Base-by-base conservation (phyloP, 106 monocot species). In the Dendrobium chrysotoxum region DNA sequence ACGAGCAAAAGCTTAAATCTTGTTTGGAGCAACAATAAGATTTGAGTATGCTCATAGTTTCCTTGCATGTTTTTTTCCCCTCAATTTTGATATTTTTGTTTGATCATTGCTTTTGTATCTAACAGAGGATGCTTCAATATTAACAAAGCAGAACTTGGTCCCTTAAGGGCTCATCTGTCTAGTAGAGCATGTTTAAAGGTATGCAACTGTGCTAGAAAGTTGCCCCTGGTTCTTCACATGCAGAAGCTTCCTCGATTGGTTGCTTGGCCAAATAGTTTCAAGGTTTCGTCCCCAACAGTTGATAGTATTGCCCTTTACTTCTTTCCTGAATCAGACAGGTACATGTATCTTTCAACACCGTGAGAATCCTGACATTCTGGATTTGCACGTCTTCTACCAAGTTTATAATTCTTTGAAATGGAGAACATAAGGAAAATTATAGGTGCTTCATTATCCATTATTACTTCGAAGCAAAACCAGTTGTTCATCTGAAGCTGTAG, bases 191-290 rank as follows among this genome's bases (percentile, higher is more conserved):
- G 84, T 35, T n/a, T 17, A 12, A 84, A 75, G 73, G 84, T 76
- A 5, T 15, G 58, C 13, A 42, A 80, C 30, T 30, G 57, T 18
- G 28, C 71, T 26, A 75, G 45, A 35, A n/a, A 65, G 61, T 50
- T 84, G 18, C 79, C 84, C 23, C 57, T 31, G n/a, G 40, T 83
- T 39, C 83, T 83, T 70, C 25, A 73, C 16, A 54, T 79, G 68
- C 78, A 83, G 67, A 83, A 75, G 54, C 73, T 79, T 68, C 53
- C 83, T 10, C 64, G 79, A n/a, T 79, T 83, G 78, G 78, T 21
- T 41, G 55, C 73, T 13, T 83, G 83, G 83, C 83, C 83, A 41
- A 83, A 83, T 26, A 83, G 83, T 83, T 83, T 83, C 55, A 79
- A 28, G 54, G 7, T 21, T 8, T 71, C 68, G n/a, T 72, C 83